A percentile compares a stretch with the other conserved stretches of the same genome.
phyloP scores from a whole-genome alignment of 805 yeast species.

The Starmerella sirachaensis region DNA sequence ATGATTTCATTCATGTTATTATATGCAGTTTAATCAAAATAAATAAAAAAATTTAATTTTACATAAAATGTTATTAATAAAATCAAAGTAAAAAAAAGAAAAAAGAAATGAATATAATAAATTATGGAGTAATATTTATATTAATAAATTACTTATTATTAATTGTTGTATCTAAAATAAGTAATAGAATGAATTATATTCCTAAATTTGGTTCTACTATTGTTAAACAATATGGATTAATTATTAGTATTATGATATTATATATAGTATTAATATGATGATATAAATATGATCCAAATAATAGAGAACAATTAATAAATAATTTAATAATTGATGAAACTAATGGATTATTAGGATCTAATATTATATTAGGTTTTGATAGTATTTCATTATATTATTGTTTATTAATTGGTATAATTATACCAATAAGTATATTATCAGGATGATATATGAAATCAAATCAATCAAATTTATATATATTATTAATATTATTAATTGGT shows the following conservation, averaged over 20 bases:
- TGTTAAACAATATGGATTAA: not conserved
- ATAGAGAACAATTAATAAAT: not conserved
- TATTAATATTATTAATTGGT: not conserved
- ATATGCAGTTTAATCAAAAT: not conserved
- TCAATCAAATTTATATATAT: not conserved
- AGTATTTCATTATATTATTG: conserved; percentile 1
- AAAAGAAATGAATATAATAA: not conserved
- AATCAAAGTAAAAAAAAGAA: not conserved
- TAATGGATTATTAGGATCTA: not conserved
- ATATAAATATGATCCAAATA: not conserved
- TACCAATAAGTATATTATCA: not conserved
- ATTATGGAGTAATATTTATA: not conserved
- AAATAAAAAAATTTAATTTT: not conserved
- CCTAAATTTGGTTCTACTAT: not conserved
- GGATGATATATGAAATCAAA: not conserved
- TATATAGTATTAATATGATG: not conserved
- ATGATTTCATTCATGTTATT: conserved; percentile 1
- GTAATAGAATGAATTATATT: not conserved
- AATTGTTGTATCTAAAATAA: not conserved
- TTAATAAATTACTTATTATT: not conserved
- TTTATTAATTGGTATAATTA: not conserved
- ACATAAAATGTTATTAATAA: not conserved
- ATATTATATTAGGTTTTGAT: not conserved
- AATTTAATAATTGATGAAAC: not conserved
- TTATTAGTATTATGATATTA: not conserved